phyloP scores from a whole-genome alignment of 768 basidiomycete species.

The Phylloporus sp. region DNA sequence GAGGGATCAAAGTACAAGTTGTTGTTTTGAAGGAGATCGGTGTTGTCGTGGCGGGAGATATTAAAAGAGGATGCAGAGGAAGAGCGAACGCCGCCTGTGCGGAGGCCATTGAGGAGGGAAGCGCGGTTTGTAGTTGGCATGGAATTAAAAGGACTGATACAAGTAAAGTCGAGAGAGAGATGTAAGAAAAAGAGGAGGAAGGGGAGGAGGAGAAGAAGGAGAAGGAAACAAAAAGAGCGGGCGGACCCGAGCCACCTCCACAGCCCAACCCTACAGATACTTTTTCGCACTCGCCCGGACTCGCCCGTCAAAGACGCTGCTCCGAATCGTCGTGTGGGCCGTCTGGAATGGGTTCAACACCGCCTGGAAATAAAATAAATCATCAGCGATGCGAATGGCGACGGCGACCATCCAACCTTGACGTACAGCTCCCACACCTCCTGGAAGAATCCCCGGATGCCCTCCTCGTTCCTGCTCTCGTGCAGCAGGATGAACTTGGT shows the following conservation, averaged over 20 bases:
- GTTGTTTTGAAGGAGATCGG: conserved; percentile 51
- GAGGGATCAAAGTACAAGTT: too few species aligned
- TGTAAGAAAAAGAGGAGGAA: conserved; percentile 9
- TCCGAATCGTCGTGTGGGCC: conserved; percentile 78
- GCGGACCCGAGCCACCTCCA: conserved; percentile 16
- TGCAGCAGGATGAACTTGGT: conserved; percentile 94
- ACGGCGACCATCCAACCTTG: conserved; percentile 55
- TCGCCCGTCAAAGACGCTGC: conserved; percentile 73
- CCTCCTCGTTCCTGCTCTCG: conserved; percentile 95
- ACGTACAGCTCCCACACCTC: conserved; percentile 98
- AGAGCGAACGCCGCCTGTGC: conserved; percentile 88
- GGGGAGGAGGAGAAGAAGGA: conserved; percentile 14
- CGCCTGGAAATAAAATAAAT: conserved; percentile 55
- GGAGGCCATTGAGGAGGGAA: conserved; percentile 82
- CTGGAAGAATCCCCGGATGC: conserved; percentile 85
- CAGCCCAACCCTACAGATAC: conserved; percentile 45
- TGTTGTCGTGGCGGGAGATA: conserved; percentile 55
- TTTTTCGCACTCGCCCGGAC: conserved; percentile 85
- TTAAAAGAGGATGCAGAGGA: conserved; percentile 59
- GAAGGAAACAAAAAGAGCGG: conserved; percentile 17
- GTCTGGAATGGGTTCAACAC: conserved; percentile 95
- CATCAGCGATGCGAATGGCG: background rate
- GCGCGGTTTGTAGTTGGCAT: conserved; percentile 60
- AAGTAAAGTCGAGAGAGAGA: conserved; percentile 9
- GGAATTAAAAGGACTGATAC: conserved; percentile 23